Conservation (phyloP, 2,329 filamentous ascomycete species). For the Calonectria honghensis region DNA sequence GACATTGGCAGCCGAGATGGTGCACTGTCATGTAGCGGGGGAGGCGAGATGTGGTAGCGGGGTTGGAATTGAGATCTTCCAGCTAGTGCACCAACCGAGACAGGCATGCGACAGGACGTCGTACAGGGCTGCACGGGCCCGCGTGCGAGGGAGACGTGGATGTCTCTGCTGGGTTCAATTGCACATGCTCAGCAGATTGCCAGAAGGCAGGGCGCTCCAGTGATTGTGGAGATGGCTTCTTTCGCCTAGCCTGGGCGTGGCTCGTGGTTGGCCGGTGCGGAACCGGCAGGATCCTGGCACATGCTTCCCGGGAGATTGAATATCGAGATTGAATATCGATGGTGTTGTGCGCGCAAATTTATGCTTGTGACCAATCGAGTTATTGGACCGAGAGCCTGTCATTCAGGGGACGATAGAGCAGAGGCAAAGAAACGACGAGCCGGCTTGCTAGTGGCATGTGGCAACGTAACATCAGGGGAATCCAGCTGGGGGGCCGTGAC, state of each 20-base stretch:
- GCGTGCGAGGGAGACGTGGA: slow-evolving; percentile 17
- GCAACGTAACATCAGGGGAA: slow-evolving; percentile 11
- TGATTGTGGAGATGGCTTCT: slow-evolving; percentile 24
- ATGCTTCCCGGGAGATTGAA: slow-evolving; percentile 36
- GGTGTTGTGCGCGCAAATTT: slow-evolving; percentile 33
- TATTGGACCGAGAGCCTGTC: slow-evolving; percentile 15
- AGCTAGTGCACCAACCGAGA: slow-evolving; percentile 34
- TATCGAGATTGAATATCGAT: slow-evolving; percentile 36
- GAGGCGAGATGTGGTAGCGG: slow-evolving; percentile 40
- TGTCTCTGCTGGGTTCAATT: slow-evolving; percentile 32
- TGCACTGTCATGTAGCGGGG: slow-evolving; percentile 22
- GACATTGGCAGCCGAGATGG: slow-evolving; percentile 16
- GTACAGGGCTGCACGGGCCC: slow-evolving; percentile 24
- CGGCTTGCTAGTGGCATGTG: slow-evolving; percentile 12
- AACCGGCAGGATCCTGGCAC: slow-evolving; percentile 21
- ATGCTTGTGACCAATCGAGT: slow-evolving; percentile 32
- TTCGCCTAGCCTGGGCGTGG: neutral
- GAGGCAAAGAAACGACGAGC: slow-evolving; percentile 13
- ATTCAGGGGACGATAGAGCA: slow-evolving; percentile 18
- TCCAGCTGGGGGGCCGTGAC: slow-evolving; percentile 20
- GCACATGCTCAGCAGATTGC: slow-evolving; percentile 16
- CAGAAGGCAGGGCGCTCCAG: slow-evolving; percentile 12
- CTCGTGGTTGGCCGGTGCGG: slow-evolving; percentile 24
- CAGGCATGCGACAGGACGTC: slow-evolving; percentile 19
- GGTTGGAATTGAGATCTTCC: slow-evolving; percentile 52